Conservation (phyloP, 306 rosid species). For the Corylus heterophylla region DNA sequence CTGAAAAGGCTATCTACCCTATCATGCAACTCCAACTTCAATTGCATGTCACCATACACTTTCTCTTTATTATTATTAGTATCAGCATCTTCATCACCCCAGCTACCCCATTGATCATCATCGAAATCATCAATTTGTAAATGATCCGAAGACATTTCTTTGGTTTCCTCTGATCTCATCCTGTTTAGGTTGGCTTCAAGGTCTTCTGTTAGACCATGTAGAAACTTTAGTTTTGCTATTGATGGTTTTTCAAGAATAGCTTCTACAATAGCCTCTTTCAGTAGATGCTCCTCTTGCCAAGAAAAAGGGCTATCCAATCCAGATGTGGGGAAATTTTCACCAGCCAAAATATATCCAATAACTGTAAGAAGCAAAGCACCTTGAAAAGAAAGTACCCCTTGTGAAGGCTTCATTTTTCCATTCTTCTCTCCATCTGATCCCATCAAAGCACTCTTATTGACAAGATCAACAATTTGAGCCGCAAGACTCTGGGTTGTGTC, state of each 20-base stretch:
- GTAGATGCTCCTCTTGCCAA: conserved; percentile 90
- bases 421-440: conserved; percentile 53
- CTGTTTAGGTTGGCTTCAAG: conserved; percentile 65
- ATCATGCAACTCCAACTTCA: conserved; percentile 92
- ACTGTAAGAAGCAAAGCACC: conserved; percentile 79
- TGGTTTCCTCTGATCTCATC: conserved; percentile 53
- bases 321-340: conserved; percentile 86
- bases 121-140: conserved; percentile 71
- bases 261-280: conserved; percentile 83
- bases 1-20: conserved; percentile 82
- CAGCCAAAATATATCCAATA: conserved; percentile 83
- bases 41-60: conserved; percentile 68
- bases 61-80: conserved; percentile 48
- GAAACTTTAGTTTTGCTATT: conserved; percentile 67
- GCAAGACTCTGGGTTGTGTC: conserved; percentile 95
- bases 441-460: conserved; percentile 70
- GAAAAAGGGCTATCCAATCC: conserved; percentile 91
- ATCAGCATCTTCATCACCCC: conserved; percentile 91
- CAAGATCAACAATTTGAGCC: conserved; percentile 81
- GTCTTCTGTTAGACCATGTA: conserved; percentile 75
- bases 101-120: conserved; percentile 87
- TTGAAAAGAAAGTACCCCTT: conserved; percentile 70
- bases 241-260: conserved; percentile 85
- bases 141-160: conserved; percentile 34
- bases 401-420: conserved; percentile 49